Evolutionary conservation across 2,329 filamentous ascomycete genomes (phyloP).

Genomic region (Elsinoe arachidis): DNA sequence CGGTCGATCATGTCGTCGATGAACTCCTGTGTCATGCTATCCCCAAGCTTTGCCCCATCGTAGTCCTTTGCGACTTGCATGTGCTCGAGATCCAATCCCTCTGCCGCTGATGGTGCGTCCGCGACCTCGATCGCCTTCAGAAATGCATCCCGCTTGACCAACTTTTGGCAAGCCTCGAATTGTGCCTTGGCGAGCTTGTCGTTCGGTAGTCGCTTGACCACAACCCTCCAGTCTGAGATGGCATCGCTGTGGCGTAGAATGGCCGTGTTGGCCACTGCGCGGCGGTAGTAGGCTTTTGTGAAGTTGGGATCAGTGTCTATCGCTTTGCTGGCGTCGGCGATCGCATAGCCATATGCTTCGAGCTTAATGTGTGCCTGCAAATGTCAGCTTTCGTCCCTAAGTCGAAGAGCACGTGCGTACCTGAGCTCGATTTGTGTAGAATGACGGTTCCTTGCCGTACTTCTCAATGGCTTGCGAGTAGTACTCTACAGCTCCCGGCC

Average conservation of each 20-base stretch:
- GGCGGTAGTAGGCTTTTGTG: conserved; percentile 91
- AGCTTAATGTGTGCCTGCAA: conserved; percentile 82
- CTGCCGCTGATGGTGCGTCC: conserved; percentile 85
- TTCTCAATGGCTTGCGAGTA: conserved; percentile 83
- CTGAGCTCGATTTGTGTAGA: conserved; percentile 91
- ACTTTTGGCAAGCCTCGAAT: conserved; percentile 86
- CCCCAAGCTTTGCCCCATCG: conserved; percentile 69
- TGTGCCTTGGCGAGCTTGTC: conserved; percentile 91
- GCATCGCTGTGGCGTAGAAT: conserved; percentile 85
- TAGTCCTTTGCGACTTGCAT: conserved; percentile 78
- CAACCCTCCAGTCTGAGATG: conserved; percentile 83
- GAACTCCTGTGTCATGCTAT: conserved; percentile 91
- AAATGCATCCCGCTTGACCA: conserved; percentile 86
- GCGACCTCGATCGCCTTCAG: conserved; percentile 89
- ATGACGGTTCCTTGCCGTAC: conserved; percentile 75
- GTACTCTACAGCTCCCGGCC: conserved; percentile 67
- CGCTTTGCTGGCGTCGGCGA: conserved; percentile 82
- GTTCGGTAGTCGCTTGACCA: conserved; percentile 73
- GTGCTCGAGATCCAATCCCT: conserved; percentile 77
- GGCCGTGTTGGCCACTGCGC: conserved; percentile 83
- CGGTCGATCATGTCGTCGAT: conserved; percentile 94
- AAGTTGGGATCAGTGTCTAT: conserved; percentile 82
- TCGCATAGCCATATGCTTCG: conserved; percentile 87
- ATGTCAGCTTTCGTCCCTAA: conserved; percentile 20
- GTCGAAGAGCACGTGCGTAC: conserved; percentile 42